Conservation (phyloP, 1,284 basidiomycete species). For the Entoloma clypeatum region DNA sequence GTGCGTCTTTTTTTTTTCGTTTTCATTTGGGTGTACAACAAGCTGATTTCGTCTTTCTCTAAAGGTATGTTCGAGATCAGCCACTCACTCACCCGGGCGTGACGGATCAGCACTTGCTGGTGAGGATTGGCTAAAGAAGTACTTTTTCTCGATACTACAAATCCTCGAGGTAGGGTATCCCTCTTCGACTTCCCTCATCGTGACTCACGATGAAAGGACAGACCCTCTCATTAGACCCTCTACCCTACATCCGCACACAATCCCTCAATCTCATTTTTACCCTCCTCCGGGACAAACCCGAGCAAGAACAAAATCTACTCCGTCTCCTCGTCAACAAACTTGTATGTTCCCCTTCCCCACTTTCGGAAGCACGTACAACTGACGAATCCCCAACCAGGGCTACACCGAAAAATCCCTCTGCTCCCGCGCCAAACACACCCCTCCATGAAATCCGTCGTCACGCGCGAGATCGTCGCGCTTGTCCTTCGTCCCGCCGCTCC, state of each 20-base stretch:
- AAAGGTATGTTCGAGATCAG: slow-evolving; percentile 91
- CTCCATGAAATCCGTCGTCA: slow-evolving; percentile 89
- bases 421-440: slow-evolving; percentile 91
- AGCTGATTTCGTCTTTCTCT: slow-evolving; percentile 3
- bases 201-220: slow-evolving; percentile 29
- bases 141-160: slow-evolving; percentile 91
- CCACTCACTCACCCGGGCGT: slow-evolving; percentile 64
- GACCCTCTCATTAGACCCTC: slow-evolving; percentile 82
- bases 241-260: slow-evolving; percentile 86
- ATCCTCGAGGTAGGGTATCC: slow-evolving; percentile 70
- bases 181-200: background rate
- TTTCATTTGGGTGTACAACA: slow-evolving; percentile 4
- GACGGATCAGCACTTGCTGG: slow-evolving; percentile 72
- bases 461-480: slow-evolving; percentile 82
- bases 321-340: slow-evolving; percentile 94
- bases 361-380: slow-evolving; percentile 6
- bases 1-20: slow-evolving; percentile 52
- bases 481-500: slow-evolving; percentile 65
- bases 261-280: slow-evolving; percentile 72
- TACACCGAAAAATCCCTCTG: slow-evolving; percentile 89
- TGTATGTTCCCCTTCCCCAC: slow-evolving; percentile 38
- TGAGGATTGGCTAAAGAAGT: slow-evolving; percentile 98
- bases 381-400: slow-evolving; percentile 58
- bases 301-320: slow-evolving; percentile 96
- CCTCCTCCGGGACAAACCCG: slow-evolving; percentile 86